Evolutionary conservation across 1,139 yeast genomes (phyloP).

Genomic region (Kluyveromyces sp.): DNA sequence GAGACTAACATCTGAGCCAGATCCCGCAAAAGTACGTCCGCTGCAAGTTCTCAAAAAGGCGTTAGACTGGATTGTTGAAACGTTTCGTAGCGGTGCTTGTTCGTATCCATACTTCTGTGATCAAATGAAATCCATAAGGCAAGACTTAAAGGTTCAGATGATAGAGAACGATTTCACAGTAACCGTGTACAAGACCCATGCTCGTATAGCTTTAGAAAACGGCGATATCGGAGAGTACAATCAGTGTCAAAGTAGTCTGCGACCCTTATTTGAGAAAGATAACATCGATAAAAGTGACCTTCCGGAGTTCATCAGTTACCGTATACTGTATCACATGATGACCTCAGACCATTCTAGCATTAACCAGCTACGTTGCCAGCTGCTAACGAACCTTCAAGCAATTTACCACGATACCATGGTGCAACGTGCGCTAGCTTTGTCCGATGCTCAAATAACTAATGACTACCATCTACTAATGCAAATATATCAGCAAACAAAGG

Average conservation of each 20-base stretch:
- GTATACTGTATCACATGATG: slow-evolving; percentile 69
- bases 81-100: slow-evolving; percentile 46
- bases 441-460: slow-evolving; percentile 34
- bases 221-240: slow-evolving; percentile 89
- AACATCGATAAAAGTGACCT: slow-evolving; percentile 34
- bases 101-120: slow-evolving; percentile 74
- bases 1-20: slow-evolving; percentile 86
- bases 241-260: slow-evolving; percentile 84
- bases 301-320: slow-evolving; percentile 66
- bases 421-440: slow-evolving; percentile 40
- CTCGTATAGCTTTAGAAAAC: slow-evolving; percentile 75
- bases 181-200: slow-evolving; percentile 77
- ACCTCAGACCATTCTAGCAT: slow-evolving; percentile 53
- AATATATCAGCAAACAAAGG: slow-evolving; percentile 35
- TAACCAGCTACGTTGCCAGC: slow-evolving; percentile 29
- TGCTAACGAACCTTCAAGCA: slow-evolving; percentile 24
- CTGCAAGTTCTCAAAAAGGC: slow-evolving; percentile 52
- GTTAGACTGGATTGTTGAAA: slow-evolving; percentile 45
- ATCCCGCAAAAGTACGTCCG: slow-evolving; percentile 79
- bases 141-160: slow-evolving; percentile 89
- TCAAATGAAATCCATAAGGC: slow-evolving; percentile 86
- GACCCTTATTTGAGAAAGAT: slow-evolving; percentile 46
- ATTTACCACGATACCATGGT: slow-evolving; percentile 26
- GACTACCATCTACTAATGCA: slow-evolving; percentile 52
- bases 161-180: slow-evolving; percentile 74